phyloP scores from a whole-genome alignment of 139 green algal genomes.

The Raphidocelis subcapitata region DNA sequence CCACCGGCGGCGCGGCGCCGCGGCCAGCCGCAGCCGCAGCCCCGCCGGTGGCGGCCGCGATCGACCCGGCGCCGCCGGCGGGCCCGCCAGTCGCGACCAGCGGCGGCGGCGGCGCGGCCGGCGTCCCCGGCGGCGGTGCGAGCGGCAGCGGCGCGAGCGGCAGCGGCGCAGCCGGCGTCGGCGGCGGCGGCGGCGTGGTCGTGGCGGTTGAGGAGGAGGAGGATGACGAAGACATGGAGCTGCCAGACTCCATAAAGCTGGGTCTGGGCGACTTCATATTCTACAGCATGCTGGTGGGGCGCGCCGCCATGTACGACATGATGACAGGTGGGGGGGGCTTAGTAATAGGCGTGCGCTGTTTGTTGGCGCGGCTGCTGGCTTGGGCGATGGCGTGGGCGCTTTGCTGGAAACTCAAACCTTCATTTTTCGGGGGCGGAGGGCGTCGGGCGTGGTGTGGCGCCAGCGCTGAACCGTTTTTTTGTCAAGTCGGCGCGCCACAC shows the following conservation, averaged over 20 bases:
- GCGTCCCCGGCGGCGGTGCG: background rate
- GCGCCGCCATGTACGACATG: constrained; percentile 94
- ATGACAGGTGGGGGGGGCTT: constrained; percentile 89
- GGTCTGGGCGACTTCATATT: constrained; percentile 99
- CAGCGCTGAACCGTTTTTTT: too few species aligned
- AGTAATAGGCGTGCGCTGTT: too few species aligned
- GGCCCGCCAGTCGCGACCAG: background rate
- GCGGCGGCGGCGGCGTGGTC: background rate
- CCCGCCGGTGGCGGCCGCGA: background rate
- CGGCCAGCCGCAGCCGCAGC: background rate
- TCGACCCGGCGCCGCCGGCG: background rate
- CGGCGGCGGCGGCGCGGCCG: background rate
- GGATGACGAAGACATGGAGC: constrained; percentile 25
- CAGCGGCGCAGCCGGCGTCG: background rate
- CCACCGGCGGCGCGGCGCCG: too few species aligned
- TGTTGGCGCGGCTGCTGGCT: too few species aligned
- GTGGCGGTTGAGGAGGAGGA: background rate
- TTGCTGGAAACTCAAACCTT: too few species aligned
- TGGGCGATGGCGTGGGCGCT: too few species aligned
- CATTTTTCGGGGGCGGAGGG: too few species aligned
- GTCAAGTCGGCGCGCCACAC: too few species aligned
- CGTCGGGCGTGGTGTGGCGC: too few species aligned
- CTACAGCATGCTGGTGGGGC: constrained; percentile 91
- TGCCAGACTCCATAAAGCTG: constrained; percentile 88
- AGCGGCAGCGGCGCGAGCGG: background rate